These are phyloP conservation scores for Dendrothele bispora DNA, from an alignment of 768 basidiomycete genomes.

Conservation along the genomic window DNA sequence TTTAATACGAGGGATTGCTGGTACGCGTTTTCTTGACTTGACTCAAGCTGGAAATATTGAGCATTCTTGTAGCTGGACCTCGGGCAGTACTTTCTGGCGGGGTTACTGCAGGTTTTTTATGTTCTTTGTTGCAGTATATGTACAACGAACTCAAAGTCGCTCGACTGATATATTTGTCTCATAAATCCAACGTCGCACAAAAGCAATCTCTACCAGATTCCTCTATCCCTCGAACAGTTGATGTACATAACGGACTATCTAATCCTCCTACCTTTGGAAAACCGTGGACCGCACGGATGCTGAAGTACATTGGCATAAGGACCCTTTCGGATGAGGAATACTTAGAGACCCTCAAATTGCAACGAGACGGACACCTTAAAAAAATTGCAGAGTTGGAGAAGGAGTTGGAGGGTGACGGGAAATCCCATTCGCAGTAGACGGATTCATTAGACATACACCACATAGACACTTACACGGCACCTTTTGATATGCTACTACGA, in stretches of 20 bases:
- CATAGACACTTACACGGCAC: not conserved
- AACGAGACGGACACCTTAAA: slow-evolving; percentile 52
- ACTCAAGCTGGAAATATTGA: slow-evolving; percentile 5
- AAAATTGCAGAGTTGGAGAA: slow-evolving; percentile 60
- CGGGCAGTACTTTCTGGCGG: slow-evolving; percentile 58
- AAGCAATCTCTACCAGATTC: slow-evolving; percentile 32
- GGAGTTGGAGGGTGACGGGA: slow-evolving; percentile 35
- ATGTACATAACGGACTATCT: slow-evolving; percentile 17
- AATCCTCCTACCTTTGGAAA: slow-evolving; percentile 12
- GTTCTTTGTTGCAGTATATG: slow-evolving; percentile 62
- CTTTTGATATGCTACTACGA: not conserved
- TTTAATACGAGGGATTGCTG: slow-evolving; percentile 50
- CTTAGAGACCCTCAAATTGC: slow-evolving; percentile 53
- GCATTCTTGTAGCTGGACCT: slow-evolving; percentile 53
- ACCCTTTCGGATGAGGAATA: slow-evolving; percentile 76
- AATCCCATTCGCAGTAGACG: slow-evolving; percentile 4
- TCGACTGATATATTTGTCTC: slow-evolving; percentile 58
- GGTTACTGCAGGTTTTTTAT: slow-evolving; percentile 56
- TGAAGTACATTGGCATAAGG: slow-evolving; percentile 49
- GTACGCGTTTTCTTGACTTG: slow-evolving; percentile 39
- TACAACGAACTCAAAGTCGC: slow-evolving; percentile 68
- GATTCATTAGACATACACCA: not conserved
- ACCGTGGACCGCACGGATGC: slow-evolving; percentile 38
- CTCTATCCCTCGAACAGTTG: not conserved
- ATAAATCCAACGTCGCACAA: slow-evolving; percentile 32